Evolutionary conservation across 106 monocot genomes (phyloP).

Genomic region (Acanthochlamys bracteata): DNA sequence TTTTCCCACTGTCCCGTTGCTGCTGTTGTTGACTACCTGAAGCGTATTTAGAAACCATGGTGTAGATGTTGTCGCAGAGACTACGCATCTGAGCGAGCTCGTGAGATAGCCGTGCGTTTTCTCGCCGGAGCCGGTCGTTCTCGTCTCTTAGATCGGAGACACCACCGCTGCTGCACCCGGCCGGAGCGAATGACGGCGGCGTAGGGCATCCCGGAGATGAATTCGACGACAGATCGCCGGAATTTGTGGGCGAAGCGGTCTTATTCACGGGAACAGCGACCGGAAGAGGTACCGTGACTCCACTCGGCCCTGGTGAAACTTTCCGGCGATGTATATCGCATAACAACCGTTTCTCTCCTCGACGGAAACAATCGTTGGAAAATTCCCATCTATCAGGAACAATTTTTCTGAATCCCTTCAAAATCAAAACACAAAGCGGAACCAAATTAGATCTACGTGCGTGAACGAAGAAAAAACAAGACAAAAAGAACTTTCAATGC

Average conservation of each 20-base stretch:
- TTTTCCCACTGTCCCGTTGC: not conserved
- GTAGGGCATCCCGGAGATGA: not conserved
- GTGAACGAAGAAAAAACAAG: not conserved
- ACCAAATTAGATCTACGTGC: not conserved
- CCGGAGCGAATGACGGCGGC: not conserved
- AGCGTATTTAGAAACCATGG: constrained; percentile 6
- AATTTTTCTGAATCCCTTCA: constrained; percentile 78
- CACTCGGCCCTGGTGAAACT: constrained; percentile 7
- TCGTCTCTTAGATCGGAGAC: constrained; percentile 9
- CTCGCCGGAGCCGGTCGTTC: constrained; percentile 12
- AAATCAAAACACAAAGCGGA: not conserved
- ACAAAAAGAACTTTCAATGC: not conserved
- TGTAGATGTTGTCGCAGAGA: constrained; percentile 10
- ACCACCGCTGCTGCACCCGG: not conserved
- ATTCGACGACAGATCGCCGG: constrained; percentile 22
- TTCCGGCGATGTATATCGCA: constrained; percentile 80
- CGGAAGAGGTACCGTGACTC: not conserved
- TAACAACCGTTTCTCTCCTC: constrained; percentile 55
- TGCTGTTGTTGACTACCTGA: not conserved
- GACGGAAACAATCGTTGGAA: constrained; percentile 67
- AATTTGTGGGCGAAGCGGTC: constrained; percentile 12
- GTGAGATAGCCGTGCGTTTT: constrained; percentile 13
- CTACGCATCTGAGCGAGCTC: constrained; percentile 13
- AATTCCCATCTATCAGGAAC: constrained; percentile 91
- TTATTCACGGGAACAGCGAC: not conserved